phyloP scores from a whole-genome alignment of 2,329 filamentous ascomycete species.

The Coleophoma cylindrospora region DNA sequence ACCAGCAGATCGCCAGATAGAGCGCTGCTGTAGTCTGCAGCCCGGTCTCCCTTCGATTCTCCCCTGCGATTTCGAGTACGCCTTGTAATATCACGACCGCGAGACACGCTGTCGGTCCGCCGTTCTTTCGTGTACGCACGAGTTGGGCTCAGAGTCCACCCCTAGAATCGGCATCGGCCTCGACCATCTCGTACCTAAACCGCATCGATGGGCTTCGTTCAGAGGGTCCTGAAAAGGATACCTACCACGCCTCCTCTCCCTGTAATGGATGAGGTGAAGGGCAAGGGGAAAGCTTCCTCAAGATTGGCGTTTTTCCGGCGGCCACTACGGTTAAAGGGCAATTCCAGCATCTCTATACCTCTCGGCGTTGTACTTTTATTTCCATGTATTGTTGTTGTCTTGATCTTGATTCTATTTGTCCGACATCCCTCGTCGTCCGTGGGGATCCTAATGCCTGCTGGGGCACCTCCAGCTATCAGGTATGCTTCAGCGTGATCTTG shows the following conservation, averaged over 20 bases:
- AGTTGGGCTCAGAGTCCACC: too few relatives aligned
- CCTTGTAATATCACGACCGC: slow-evolving; percentile 15
- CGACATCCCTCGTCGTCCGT: slow-evolving; percentile 80
- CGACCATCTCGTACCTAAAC: neutral
- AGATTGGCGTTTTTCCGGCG: slow-evolving; percentile 77
- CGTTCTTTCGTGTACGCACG: neutral
- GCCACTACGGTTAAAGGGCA: slow-evolving; percentile 83
- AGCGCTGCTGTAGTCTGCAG: slow-evolving; percentile 1
- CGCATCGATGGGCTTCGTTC: slow-evolving; percentile 43
- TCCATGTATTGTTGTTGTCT: slow-evolving; percentile 82
- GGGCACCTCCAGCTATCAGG: slow-evolving; percentile 85
- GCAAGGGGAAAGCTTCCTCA: slow-evolving; percentile 32
- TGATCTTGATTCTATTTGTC: slow-evolving; percentile 86
- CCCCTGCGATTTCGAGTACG: slow-evolving; percentile 17
- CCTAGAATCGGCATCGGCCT: too few relatives aligned
- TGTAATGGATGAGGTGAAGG: slow-evolving; percentile 37
- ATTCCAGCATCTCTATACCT: slow-evolving; percentile 88
- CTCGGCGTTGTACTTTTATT: slow-evolving; percentile 90
- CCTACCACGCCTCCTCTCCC: slow-evolving; percentile 39
- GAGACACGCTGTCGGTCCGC: slow-evolving; percentile 3
- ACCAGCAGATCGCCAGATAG: slow-evolving; percentile 13
- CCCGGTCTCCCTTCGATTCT: slow-evolving; percentile 14
- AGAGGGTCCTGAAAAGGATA: slow-evolving; percentile 45
- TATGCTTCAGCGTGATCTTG: slow-evolving; percentile 34
- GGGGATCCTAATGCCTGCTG: slow-evolving; percentile 80